Evolutionary conservation across 768 basidiomycete species (phyloP).

Genomic region (Tylopilus plumbeoviolaceoides): DNA sequence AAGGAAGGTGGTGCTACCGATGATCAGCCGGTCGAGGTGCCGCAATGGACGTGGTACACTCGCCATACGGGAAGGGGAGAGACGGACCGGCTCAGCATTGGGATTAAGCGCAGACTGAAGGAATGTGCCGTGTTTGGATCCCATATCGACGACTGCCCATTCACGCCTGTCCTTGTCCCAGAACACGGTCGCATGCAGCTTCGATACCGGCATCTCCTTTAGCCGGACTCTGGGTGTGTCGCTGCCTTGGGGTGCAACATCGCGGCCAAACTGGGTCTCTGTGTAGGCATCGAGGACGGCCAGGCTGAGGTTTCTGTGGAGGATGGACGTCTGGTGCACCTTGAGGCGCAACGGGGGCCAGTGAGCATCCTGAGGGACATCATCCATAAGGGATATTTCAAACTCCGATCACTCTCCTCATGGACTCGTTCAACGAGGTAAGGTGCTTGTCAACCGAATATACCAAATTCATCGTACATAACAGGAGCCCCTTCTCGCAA

Average conservation of each 20-base stretch:
- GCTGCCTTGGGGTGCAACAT: slow-evolving; percentile 48
- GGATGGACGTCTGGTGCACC: slow-evolving; percentile 38
- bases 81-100: slow-evolving; percentile 37
- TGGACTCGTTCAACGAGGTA: slow-evolving; percentile 51
- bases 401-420: slow-evolving; percentile 26
- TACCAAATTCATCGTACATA: background rate
- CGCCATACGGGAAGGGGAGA: slow-evolving; percentile 63
- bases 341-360: slow-evolving; percentile 43
- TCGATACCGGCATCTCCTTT: slow-evolving; percentile 83
- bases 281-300: slow-evolving; percentile 60
- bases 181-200: slow-evolving; percentile 71
- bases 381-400: slow-evolving; percentile 16
- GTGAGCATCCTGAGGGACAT: slow-evolving; percentile 45
- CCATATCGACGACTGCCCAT: slow-evolving; percentile 83
- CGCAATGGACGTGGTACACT: slow-evolving; percentile 61
- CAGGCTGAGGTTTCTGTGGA: slow-evolving; percentile 48
- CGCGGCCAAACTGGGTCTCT: slow-evolving; percentile 73
- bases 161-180: slow-evolving; percentile 57
- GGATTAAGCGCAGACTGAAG: slow-evolving; percentile 30
- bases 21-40: slow-evolving; percentile 61
- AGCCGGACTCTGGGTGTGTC: slow-evolving; percentile 63
- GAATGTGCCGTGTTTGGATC: slow-evolving; percentile 82
- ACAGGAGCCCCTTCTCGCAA: slow-evolving; percentile 58
- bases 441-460: background rate
- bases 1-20: slow-evolving; percentile 68